Conservation (phyloP, 208 protist genomes). For the Acanthamoeba comandoni region DNA sequence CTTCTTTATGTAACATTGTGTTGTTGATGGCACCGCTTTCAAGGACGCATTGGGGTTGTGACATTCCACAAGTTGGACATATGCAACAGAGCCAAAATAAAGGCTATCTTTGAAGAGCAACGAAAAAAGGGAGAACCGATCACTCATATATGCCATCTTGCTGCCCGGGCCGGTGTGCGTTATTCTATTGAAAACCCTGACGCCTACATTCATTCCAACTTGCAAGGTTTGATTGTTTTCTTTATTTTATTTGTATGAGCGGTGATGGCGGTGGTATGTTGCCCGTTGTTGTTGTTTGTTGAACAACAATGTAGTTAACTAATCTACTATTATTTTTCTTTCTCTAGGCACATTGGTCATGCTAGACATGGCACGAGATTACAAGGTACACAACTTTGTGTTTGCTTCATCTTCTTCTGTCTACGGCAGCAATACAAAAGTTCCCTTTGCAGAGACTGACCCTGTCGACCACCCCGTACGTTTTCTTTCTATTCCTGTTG, state of each 20-base stretch:
- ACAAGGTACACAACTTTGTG: slow-evolving; percentile 63
- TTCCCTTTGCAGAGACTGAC: slow-evolving; percentile 70
- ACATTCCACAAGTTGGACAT: slow-evolving; percentile 46
- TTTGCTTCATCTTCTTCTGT: slow-evolving; percentile 68
- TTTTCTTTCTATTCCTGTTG: neutral
- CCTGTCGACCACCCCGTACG: slow-evolving; percentile 63
- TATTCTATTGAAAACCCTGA: slow-evolving; percentile 73
- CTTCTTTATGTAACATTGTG: too few relatives aligned
- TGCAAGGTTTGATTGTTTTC: slow-evolving; percentile 52
- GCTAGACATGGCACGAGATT: slow-evolving; percentile 74
- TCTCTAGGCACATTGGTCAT: slow-evolving; percentile 67
- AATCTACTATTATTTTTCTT: too few relatives aligned
- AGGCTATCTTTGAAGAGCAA: slow-evolving; percentile 33
- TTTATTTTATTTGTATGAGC: neutral
- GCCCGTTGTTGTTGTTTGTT: neutral
- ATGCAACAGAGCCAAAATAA: neutral
- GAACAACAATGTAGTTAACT: too few relatives aligned
- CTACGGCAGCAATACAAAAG: slow-evolving; percentile 64
- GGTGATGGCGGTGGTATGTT: neutral
- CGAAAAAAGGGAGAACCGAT: neutral
- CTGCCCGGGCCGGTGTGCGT: slow-evolving; percentile 62
- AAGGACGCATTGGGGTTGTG: neutral
- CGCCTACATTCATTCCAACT: slow-evolving; percentile 71
- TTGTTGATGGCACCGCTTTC: too few relatives aligned
- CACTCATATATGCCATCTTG: slow-evolving; percentile 73